Percentiles rank a stretch among this genome's conserved stretches.
phyloP scores from a whole-genome alignment of 495 filamentous ascomycete genomes.

The Aspergillus baeticus region DNA sequence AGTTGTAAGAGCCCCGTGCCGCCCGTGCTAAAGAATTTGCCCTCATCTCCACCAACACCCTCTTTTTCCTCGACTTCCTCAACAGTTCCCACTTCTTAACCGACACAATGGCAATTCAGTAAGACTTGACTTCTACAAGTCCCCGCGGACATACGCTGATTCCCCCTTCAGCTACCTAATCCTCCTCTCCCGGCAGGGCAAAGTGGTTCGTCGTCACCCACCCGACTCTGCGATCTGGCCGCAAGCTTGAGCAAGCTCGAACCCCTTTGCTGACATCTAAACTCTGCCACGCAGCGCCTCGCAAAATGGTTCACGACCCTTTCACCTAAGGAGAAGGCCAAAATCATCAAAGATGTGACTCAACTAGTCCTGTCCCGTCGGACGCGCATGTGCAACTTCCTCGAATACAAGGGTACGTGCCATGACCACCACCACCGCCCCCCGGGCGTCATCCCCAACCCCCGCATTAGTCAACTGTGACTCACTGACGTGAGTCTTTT shows the following conservation, averaged over 20 bases:
- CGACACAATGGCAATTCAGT: constrained; percentile 62
- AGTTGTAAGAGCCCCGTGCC: constrained; percentile 25
- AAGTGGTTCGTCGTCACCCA: constrained; percentile 75
- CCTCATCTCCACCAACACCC: constrained; percentile 27
- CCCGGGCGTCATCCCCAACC: constrained; percentile 7
- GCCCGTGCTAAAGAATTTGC: constrained; percentile 36
- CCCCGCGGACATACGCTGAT: constrained; percentile 30
- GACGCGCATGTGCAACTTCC: constrained; percentile 99
- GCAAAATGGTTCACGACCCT: constrained; percentile 99
- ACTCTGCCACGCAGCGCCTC: constrained; percentile 67
- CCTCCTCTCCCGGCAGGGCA: constrained; percentile 94
- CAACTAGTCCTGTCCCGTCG: constrained; percentile 93
- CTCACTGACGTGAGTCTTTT: constrained; percentile 3
- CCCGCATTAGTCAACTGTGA: constrained; percentile 4
- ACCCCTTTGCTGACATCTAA: constrained; percentile 22
- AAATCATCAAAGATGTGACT: constrained; percentile 99
- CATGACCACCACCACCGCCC: too few relatives aligned
- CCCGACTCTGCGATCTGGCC: constrained; percentile 28
- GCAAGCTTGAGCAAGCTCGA: constrained; percentile 20
- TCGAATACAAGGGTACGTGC: constrained; percentile 99
- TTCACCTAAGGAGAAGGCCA: constrained; percentile 97
- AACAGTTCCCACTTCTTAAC: constrained; percentile 23
- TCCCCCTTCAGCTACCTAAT: constrained; percentile 78
- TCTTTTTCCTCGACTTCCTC: constrained; percentile 12
- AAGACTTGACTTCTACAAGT: constrained; percentile 21